Conservation (phyloP, 148 eudicot species). For the Fallopia convolvulus region DNA sequence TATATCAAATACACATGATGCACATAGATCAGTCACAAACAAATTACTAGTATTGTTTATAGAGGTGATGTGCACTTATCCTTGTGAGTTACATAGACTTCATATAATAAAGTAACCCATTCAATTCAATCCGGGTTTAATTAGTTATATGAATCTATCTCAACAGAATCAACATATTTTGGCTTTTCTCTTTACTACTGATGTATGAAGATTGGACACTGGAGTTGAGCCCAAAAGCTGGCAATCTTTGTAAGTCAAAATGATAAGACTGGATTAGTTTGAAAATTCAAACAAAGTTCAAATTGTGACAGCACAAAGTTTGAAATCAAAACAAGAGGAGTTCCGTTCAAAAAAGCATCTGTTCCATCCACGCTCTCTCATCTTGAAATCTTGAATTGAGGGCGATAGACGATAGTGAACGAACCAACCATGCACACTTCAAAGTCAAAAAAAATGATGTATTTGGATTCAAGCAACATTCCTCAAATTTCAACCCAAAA, state of each 20-base stretch:
- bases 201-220: background rate
- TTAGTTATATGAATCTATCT: background rate
- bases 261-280: background rate
- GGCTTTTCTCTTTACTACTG: background rate
- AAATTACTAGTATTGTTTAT: too few relatives aligned
- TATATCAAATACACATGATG: too few relatives aligned
- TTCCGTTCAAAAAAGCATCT: background rate
- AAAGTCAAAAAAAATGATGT: background rate
- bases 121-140: too few relatives aligned
- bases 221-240: background rate
- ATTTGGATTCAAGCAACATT: too few relatives aligned
- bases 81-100: too few relatives aligned
- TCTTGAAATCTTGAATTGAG: background rate
- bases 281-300: background rate
- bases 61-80: too few relatives aligned
- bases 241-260: background rate
- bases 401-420: background rate
- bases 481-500: background rate
- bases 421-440: background rate
- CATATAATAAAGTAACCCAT: too few relatives aligned
- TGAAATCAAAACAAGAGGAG: background rate
- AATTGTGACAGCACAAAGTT: background rate
- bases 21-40: too few relatives aligned
- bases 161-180: background rate
- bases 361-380: background rate